Conservation (phyloP, 1,139 yeast species). For the Saccharomycopsis crataegensis region DNA sequence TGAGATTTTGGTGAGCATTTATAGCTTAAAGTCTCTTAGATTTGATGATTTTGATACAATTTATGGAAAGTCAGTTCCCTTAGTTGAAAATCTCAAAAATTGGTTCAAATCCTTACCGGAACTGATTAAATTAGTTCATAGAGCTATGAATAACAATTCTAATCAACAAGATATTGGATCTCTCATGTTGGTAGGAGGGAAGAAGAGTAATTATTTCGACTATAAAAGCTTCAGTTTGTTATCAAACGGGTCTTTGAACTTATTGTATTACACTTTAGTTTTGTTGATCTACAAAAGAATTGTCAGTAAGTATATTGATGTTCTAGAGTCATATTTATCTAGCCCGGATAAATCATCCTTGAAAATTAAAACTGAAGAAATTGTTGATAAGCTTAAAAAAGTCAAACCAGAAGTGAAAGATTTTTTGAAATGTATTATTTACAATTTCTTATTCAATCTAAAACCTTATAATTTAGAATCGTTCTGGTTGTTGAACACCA, state of each 20-base stretch:
- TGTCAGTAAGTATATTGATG: conserved; percentile 23
- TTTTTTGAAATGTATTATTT: conserved; percentile 17
- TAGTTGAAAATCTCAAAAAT: conserved; percentile 20
- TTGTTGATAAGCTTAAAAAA: conserved; percentile 18
- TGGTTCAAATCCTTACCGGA: conserved; percentile 23
- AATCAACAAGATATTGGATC: neutral
- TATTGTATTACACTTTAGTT: conserved; percentile 23
- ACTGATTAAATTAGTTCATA: conserved; percentile 2
- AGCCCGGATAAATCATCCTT: neutral
- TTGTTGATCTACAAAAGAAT: conserved; percentile 25
- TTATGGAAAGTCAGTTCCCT: conserved; percentile 19
- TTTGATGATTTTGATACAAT: conserved; percentile 23
- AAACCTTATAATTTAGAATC: conserved; percentile 22
- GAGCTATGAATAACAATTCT: neutral
- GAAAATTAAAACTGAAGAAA: neutral
- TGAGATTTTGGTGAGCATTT: conserved; percentile 22
- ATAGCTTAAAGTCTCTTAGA: conserved; percentile 23
- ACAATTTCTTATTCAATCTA: conserved; percentile 21
- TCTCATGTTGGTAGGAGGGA: neutral
- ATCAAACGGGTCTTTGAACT: conserved; percentile 24
- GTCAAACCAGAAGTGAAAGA: conserved; percentile 15
- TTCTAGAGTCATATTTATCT: conserved; percentile 16
- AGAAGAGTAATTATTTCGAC: neutral
- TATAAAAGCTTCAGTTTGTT: conserved; percentile 16
- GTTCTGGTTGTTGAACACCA: conserved; percentile 23